Base-by-base conservation (phyloP, 306 rosid genomes). In the Oemleria cerasiformis region DNA sequence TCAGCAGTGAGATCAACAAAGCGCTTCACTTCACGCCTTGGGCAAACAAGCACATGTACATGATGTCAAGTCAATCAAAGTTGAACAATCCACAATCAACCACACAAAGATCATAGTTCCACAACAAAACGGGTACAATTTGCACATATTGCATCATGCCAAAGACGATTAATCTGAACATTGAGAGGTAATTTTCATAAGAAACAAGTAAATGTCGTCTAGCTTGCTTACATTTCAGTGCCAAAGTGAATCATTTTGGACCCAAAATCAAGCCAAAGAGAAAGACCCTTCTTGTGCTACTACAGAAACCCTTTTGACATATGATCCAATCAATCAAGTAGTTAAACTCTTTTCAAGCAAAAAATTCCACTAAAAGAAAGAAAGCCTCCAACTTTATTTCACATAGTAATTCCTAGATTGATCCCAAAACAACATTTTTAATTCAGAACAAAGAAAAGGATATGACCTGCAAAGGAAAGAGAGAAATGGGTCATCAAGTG, bases 1-100 rank as follows among this genome's bases (percentile, higher is more conserved):
- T 91, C 92, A 57, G 72, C 82, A 62, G 94, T 81, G 81, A 93
- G 97, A 85, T 93, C 98, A 63, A 63, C 71, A 43, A 93, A 88
- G 56, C 98, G 94, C 70, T 87, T 90, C 63, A 86, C 98, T 83
- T 91, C 97, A 20, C 96, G 96, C 85, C 86, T 91, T n/a, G 98
- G 96, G 77, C 94, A 88, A 77, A 94, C 77, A 39, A 94, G 97
- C 79, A 94, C 98, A 72, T 94, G 97, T 90, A 79, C 64, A 77
- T 65, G 72, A 72, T 21, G 94, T 84, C 80, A 93, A 93, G 98
- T 75, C 79, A 77, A 79, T 73, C 78, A 84, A 63, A 19, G 68
- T 69, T 19, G 59, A 54, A 68, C 20, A 9, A 30, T 30, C 36
- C 36, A 30, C 36, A 30, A 42, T 14, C 9, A 34, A 39, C 59